phyloP scores from a whole-genome alignment of 352 stramenopile species.

The Thraustochytrium striatum region DNA sequence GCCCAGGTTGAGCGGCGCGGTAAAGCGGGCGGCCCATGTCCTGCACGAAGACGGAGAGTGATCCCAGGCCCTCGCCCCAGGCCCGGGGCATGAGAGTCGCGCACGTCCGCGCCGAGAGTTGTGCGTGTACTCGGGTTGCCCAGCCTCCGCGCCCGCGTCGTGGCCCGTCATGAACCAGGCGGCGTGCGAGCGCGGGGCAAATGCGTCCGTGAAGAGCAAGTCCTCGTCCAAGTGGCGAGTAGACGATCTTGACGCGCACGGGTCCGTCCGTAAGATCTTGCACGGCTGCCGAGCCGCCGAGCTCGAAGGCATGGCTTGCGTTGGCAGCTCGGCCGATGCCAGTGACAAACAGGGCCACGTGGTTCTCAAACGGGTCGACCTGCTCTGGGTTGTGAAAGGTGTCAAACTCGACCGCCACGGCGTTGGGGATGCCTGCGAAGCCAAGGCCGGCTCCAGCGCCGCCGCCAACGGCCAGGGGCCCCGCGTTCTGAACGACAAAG shows the following conservation, averaged over 20 bases:
- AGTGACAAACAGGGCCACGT: slow-evolving; percentile 74
- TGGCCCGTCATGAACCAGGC: neutral
- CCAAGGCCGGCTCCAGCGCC: slow-evolving; percentile 72
- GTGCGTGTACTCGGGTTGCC: too few relatives aligned
- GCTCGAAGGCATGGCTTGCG: slow-evolving; percentile 69
- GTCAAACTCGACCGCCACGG: slow-evolving; percentile 82
- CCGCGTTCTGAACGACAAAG: slow-evolving; percentile 72
- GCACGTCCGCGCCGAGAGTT: too few relatives aligned
- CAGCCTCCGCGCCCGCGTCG: too few relatives aligned
- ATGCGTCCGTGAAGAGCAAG: neutral
- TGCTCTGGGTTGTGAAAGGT: slow-evolving; percentile 82
- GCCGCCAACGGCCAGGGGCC: slow-evolving; percentile 63
- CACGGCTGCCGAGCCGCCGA: slow-evolving; percentile 61
- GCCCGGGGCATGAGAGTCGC: neutral
- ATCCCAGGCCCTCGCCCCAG: slow-evolving; percentile 64
- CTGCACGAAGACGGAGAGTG: slow-evolving; percentile 76
- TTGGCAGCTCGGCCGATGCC: slow-evolving; percentile 52
- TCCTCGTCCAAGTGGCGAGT: slow-evolving; percentile 54
- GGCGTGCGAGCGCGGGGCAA: neutral
- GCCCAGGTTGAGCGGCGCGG: slow-evolving; percentile 76
- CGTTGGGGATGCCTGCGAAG: slow-evolving; percentile 75
- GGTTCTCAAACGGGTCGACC: slow-evolving; percentile 81
- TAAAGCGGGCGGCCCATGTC: slow-evolving; percentile 72
- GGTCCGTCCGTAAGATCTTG: slow-evolving; percentile 70
- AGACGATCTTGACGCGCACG: slow-evolving; percentile 67